Percentiles rank a stretch among this genome's conserved stretches.
Conservation (phyloP, 768 basidiomycete genomes). For the Candolleomyces aberdarensis region DNA sequence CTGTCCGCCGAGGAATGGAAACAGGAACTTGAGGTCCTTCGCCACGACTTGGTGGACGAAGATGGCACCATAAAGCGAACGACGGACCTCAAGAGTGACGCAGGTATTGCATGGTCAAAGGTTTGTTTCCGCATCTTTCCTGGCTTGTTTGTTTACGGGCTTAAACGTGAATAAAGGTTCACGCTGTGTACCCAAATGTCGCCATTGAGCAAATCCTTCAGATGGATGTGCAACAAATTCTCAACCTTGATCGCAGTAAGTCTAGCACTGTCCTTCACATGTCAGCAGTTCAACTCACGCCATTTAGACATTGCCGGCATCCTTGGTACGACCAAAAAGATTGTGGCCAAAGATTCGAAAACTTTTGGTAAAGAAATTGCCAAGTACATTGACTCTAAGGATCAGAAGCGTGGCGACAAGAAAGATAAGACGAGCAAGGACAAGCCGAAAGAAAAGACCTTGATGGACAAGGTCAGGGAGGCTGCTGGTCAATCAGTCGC, state of each 20-base stretch:
- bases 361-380: constrained; percentile 51
- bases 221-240: constrained; percentile 51
- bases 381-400: constrained; percentile 66
- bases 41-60: constrained; percentile 58
- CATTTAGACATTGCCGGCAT: constrained; percentile 39
- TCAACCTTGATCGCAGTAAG: constrained; percentile 45
- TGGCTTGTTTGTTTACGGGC: neutral
- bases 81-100: constrained; percentile 55
- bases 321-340: constrained; percentile 52
- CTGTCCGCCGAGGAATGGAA: constrained; percentile 55
- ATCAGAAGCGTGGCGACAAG: constrained; percentile 52
- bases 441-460: constrained; percentile 33
- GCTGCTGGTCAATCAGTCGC: constrained; percentile 13
- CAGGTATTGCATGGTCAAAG: constrained; percentile 62
- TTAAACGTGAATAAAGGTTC: constrained; percentile 35
- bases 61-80: constrained; percentile 51
- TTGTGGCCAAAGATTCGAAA: constrained; percentile 48
- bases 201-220: constrained; percentile 43
- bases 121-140: constrained; percentile 20
- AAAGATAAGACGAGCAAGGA: constrained; percentile 33
- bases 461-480: constrained; percentile 31
- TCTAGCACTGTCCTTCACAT: neutral
- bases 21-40: constrained; percentile 50
- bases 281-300: constrained; percentile 1
- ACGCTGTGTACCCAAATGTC: constrained; percentile 58